A percentile compares a stretch with the other conserved stretches of the same genome.
Conservation (phyloP, 2,329 filamentous ascomycete genomes). For the Alternaria consortialis region DNA sequence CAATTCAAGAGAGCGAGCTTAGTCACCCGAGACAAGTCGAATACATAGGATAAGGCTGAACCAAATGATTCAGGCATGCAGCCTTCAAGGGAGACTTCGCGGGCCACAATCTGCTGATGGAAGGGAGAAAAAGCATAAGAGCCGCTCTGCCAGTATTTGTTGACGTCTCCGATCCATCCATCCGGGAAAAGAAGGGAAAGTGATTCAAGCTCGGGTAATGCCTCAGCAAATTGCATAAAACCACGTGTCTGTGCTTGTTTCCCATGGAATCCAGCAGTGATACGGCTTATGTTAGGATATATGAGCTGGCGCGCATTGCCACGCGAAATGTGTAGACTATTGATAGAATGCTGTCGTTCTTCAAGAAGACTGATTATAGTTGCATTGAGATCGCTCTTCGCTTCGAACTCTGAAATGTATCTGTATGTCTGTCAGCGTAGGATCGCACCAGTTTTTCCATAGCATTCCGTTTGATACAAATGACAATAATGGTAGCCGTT, state of each 20-base stretch:
- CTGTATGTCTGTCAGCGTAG: neutral
- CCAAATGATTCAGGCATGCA: conserved; percentile 4
- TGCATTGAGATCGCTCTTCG: neutral
- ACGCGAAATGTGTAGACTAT: neutral
- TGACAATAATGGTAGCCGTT: no score
- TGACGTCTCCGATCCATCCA: neutral
- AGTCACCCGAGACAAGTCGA: conserved; percentile 11
- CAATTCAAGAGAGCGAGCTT: conserved; percentile 3
- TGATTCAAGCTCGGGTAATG: conserved; percentile 7
- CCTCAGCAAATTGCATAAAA: neutral
- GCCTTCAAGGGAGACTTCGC: conserved; percentile 1
- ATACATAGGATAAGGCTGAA: neutral
- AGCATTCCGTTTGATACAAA: no score
- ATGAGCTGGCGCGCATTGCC: neutral
- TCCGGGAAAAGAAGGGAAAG: conserved; percentile 1
- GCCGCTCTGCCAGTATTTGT: neutral
- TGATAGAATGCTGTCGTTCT: neutral
- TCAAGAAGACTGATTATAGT: neutral
- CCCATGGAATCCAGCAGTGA: neutral
- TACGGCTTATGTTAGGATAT: neutral
- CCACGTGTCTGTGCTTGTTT: neutral
- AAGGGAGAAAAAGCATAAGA: neutral
- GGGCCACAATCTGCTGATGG: neutral
- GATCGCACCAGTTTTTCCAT: no score
- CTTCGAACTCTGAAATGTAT: neutral